Base-by-base conservation (phyloP, 345 rosid genomes). In the Linum usitatissimum region DNA sequence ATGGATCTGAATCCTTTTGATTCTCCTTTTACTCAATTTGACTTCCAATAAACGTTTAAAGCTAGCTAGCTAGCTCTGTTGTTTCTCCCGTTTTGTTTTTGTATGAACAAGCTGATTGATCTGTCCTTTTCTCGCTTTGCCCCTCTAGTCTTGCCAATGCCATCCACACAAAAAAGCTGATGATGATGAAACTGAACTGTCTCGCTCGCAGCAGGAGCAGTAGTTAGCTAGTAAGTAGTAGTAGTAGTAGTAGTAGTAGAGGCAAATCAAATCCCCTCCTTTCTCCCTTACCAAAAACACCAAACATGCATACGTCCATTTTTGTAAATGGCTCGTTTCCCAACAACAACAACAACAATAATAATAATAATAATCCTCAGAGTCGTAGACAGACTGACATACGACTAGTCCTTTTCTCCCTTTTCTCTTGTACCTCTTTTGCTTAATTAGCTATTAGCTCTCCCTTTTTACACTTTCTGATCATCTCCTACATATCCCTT, bases 361-460 rank as follows among this genome's bases (percentile, higher is more conserved):
- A 12, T 40, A 6, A 40, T 70, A 2, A 51, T 72, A 79, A 94
- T 84, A 86, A 78, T 23, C 28, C 28, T 23, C 28, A 23, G 28
- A 23, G 28, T 23, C 28, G 28, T 2, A 23, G 28, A 23, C 28
- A 23, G 28, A 23, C 28, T 0, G 28, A 23, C 28, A 23, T 23
- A 23, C 28, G 28, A 23, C 28, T 23, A 72, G 90, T 91, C 94
- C 77, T 79, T 83, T 76, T 90, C 90, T 61, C 55, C 64, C 75
- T 70, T 66, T 66, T 67, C 60, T 73, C 78, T 40, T 72, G 65
- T 70, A 62, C 30, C 62, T 64, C 30, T 66, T 40, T 40, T 40
- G 48, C 48, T 6, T 40, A 7, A 7, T 40, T 12, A 23, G 28
- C 48, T 12, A 7, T 7, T 40, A 40, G 59, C 57, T 55, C 58